Conservation (phyloP, 106 monocot species). For the Allium fistulosum region DNA sequence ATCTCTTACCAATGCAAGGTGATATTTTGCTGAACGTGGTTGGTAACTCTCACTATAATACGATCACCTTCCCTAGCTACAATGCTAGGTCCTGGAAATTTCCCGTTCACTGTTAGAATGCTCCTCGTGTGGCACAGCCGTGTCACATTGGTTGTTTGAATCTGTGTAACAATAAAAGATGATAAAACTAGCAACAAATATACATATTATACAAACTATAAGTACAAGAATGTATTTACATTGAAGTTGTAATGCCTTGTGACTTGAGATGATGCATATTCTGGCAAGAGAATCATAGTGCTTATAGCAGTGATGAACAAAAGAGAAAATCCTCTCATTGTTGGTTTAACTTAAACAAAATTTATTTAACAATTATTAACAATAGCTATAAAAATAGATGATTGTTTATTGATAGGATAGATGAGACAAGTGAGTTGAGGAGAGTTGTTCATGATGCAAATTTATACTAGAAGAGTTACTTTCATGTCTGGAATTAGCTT, state of each 20-base stretch:
- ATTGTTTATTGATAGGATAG: too few species aligned
- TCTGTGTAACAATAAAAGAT: slow-evolving; percentile 3
- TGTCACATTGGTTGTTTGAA: slow-evolving; percentile 18
- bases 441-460: too few species aligned
- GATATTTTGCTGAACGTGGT: slow-evolving; percentile 22
- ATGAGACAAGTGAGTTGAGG: too few species aligned
- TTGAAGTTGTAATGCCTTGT: slow-evolving; percentile 42
- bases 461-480: too few species aligned
- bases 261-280: background rate
- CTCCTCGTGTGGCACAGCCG: slow-evolving; percentile 32
- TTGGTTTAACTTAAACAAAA: too few species aligned
- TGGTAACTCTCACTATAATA: slow-evolving; percentile 27
- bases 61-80: slow-evolving; percentile 38
- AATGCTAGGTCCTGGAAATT: slow-evolving; percentile 35
- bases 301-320: too few species aligned
- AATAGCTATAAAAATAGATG: too few species aligned
- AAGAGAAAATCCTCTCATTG: too few species aligned
- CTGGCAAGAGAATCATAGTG: too few species aligned
- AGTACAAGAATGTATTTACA: slow-evolving; percentile 5
- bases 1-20: slow-evolving; percentile 32
- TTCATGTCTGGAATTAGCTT: too few species aligned
- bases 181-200: background rate
- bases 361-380: too few species aligned
- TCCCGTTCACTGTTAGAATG: slow-evolving; percentile 37
- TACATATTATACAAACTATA: too few species aligned